Evolutionary conservation across 441 rosid species (phyloP), one percentile per base, ranked within the genome.

Genomic region (Eutrema salsugineum): DNA sequence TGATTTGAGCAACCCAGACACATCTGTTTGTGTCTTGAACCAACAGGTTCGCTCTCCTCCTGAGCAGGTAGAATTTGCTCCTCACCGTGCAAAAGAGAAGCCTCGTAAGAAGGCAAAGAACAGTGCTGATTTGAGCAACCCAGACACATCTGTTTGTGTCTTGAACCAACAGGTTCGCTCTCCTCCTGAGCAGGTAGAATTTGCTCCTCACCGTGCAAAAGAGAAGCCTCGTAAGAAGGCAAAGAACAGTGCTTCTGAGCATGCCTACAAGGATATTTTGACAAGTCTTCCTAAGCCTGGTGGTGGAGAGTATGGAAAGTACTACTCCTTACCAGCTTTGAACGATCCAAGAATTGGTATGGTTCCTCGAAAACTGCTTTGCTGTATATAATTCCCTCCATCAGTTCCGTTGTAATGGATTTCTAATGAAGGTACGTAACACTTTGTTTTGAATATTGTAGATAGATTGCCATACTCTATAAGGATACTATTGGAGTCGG

Each of bases 401-500:
- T 67, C 8, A 60, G 17, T 24, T 42, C 8, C 5, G 17, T 32
- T 58, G 16, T 66, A 12, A 49, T 58, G 24, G 8, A 15, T 33
- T n/a, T 50, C 6, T 74, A 24, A 38, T 50, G 60, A 65, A 30
- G 38, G n/a, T n/a, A n/a, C 17, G n/a, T 40, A 20, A 75, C 22
- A 35, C 39, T 12, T 75, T n/a, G n/a, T 47, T 61, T 28, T 4
- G 11, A 9, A 55, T 58, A 15, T 24, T 76, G 69, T 77, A 88
- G 93, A 82, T 40, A 82, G 58, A 70, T 70, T 88, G 32, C 88
- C 93, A 51, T 88, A 72, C 65, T 86, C 86, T 32, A 80, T 86
- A 57, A 82, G 81, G 66, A 86, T 88, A 61, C 87, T 88, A 42
- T 30, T 85, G 75, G 91, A 88, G 70, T 85, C 94, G 14, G 94